Percentiles rank a stretch among this genome's conserved stretches.
Evolutionary conservation across 2,329 filamentous ascomycete species (phyloP).

Genomic region (Aspergillus sp.): DNA sequence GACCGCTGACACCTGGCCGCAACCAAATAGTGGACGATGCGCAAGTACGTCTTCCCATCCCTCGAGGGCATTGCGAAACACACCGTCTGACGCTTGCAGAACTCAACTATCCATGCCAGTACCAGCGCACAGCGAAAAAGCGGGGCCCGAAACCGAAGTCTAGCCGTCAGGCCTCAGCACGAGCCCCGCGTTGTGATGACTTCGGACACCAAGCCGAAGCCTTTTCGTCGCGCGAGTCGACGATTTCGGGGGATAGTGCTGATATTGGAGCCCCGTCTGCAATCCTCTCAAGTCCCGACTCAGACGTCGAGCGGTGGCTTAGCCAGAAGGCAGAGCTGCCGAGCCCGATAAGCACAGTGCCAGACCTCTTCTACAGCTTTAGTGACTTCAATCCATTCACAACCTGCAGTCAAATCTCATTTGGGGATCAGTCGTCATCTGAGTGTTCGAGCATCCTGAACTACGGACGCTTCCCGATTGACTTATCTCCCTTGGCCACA

Average conservation of each 20-base stretch:
- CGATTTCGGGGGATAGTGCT: background rate
- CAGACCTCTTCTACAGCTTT: background rate
- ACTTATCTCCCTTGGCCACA: background rate
- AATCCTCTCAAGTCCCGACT: background rate
- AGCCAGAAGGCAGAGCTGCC: background rate
- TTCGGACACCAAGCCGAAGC: background rate
- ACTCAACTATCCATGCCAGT: slow-evolving; percentile 27
- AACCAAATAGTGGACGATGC: background rate
- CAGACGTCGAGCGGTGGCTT: background rate
- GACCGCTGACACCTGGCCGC: background rate
- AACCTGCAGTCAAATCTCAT: background rate
- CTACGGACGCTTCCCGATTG: background rate
- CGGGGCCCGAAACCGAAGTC: slow-evolving; percentile 25
- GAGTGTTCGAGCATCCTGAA: background rate
- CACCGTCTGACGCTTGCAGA: slow-evolving; percentile 17
- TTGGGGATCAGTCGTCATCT: background rate
- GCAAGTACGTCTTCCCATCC: background rate
- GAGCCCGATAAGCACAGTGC: background rate
- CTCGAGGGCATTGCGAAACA: background rate
- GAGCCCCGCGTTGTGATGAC: background rate
- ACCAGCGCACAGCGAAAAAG: slow-evolving; percentile 28
- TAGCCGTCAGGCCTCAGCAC: background rate
- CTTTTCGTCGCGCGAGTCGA: background rate
- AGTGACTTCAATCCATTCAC: background rate
- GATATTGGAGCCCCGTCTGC: background rate